A percentile compares a stretch with the other conserved stretches of the same genome.
phyloP scores from a whole-genome alignment of 805 yeast genomes.

The Pichia manshurica region DNA sequence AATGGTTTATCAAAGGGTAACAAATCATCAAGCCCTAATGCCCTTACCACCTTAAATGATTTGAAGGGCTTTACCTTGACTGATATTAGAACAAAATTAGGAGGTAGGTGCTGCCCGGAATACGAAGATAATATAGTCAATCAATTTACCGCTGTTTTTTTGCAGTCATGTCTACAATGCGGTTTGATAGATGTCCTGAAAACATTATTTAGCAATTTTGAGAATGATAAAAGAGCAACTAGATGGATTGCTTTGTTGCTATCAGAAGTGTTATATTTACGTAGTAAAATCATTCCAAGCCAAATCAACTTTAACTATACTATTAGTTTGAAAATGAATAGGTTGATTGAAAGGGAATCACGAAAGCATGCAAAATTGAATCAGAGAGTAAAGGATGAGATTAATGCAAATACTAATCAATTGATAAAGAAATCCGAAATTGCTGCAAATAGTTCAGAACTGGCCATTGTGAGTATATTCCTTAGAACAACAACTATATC shows the following conservation, averaged over 20 bases:
- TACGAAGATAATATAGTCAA: slow-evolving; percentile 42
- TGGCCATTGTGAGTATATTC: slow-evolving; percentile 1
- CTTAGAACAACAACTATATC: slow-evolving; percentile 1
- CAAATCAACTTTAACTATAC: slow-evolving; percentile 29
- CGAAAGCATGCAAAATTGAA: slow-evolving; percentile 20
- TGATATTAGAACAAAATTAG: slow-evolving; percentile 11
- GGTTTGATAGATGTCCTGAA: slow-evolving; percentile 47
- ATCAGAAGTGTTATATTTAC: slow-evolving; percentile 53
- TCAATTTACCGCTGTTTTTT: slow-evolving; percentile 62
- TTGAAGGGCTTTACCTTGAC: neutral
- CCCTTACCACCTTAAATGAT: neutral
- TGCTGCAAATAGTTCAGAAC: slow-evolving; percentile 2
- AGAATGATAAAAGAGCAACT: slow-evolving; percentile 38
- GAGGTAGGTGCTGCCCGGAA: slow-evolving; percentile 28
- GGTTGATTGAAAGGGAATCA: slow-evolving; percentile 25
- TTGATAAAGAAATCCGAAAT: neutral
- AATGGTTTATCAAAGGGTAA: neutral
- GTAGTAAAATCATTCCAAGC: slow-evolving; percentile 50
- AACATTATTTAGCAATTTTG: slow-evolving; percentile 26
- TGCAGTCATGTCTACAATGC: slow-evolving; percentile 50
- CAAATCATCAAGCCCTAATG: slow-evolving; percentile 22
- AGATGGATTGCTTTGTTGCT: slow-evolving; percentile 60
- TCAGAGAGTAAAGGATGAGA: slow-evolving; percentile 1
- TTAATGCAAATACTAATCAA: neutral
- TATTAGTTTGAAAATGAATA: slow-evolving; percentile 26